Percentiles rank a stretch among this genome's conserved stretches.
Evolutionary conservation across 257 asterid species (phyloP).

Genomic region (Rhazya stricta): DNA sequence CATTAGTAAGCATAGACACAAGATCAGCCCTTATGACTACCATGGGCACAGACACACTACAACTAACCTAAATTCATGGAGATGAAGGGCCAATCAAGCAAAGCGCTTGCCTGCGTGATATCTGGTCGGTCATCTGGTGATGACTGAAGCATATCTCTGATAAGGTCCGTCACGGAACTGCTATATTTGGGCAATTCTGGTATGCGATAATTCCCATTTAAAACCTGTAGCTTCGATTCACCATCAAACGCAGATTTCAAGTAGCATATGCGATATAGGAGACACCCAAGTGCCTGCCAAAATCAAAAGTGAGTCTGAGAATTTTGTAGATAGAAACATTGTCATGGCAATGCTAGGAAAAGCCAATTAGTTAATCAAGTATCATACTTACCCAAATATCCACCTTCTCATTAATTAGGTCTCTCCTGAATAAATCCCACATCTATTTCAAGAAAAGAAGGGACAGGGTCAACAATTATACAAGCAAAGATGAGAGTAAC

Average conservation of each 20-base stretch:
- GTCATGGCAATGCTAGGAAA: background rate
- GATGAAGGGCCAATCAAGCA: slow-evolving; percentile 91
- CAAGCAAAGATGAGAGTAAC: slow-evolving; percentile 28
- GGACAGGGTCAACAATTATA: slow-evolving; percentile 40
- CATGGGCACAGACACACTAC: slow-evolving; percentile 61
- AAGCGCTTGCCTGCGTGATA: slow-evolving; percentile 99
- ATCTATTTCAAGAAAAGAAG: slow-evolving; percentile 59
- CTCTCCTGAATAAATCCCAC: slow-evolving; percentile 96
- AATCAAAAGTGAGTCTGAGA: background rate
- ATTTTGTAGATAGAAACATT: background rate
- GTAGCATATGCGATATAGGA: slow-evolving; percentile 89
- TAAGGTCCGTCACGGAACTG: slow-evolving; percentile 57
- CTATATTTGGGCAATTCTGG: slow-evolving; percentile 91
- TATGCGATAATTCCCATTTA: slow-evolving; percentile 90
- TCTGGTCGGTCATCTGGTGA: slow-evolving; percentile 91
- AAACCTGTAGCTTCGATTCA: slow-evolving; percentile 94
- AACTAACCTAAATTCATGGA: slow-evolving; percentile 79
- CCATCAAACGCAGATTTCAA: slow-evolving; percentile 95
- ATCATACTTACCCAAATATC: slow-evolving; percentile 93
- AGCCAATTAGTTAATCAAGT: background rate
- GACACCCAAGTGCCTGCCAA: slow-evolving; percentile 95
- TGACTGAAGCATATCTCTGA: slow-evolving; percentile 79
- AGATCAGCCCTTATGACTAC: slow-evolving; percentile 46
- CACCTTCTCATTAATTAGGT: slow-evolving; percentile 82
- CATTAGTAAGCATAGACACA: slow-evolving; percentile 32